phyloP scores from a whole-genome alignment of 805 yeast genomes.

The Barnettozyma pratensis region DNA sequence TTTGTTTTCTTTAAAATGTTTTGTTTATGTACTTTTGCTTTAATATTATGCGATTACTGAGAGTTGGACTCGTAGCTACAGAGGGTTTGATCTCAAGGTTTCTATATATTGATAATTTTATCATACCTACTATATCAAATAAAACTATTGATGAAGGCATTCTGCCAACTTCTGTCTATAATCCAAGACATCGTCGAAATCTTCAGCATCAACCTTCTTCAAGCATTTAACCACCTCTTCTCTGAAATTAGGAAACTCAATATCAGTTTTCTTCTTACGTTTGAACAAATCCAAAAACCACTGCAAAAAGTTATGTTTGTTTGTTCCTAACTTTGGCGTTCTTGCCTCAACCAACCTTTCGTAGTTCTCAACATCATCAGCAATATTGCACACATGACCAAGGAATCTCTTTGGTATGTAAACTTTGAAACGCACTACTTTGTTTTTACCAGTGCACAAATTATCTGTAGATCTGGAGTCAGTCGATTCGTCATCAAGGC shows the following conservation, averaged over 20 bases:
- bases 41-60: too few relatives aligned
- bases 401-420: constrained; percentile 1
- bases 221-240: not conserved
- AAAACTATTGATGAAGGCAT: constrained; percentile 4
- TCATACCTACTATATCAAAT: not conserved
- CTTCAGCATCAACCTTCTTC: not conserved
- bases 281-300: not conserved
- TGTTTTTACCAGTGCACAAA: not conserved
- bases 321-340: not conserved
- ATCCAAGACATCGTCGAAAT: constrained; percentile 2
- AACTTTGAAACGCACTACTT: not conserved
- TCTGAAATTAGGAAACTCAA: not conserved
- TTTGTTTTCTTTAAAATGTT: too few relatives aligned
- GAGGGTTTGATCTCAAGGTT: not conserved
- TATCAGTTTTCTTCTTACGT: too few relatives aligned
- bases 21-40: too few relatives aligned
- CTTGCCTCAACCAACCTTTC: not conserved
- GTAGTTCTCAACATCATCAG: not conserved
- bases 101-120: not conserved
- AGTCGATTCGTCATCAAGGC: not conserved
- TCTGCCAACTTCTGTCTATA: not conserved
- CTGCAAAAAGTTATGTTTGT: not conserved
- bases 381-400: not conserved
- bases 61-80: too few relatives aligned
- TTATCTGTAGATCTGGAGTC: not conserved